Evolutionary conservation across 2,329 filamentous ascomycete genomes (phyloP).

Genomic region (Aspergillus pseudoterreus): DNA sequence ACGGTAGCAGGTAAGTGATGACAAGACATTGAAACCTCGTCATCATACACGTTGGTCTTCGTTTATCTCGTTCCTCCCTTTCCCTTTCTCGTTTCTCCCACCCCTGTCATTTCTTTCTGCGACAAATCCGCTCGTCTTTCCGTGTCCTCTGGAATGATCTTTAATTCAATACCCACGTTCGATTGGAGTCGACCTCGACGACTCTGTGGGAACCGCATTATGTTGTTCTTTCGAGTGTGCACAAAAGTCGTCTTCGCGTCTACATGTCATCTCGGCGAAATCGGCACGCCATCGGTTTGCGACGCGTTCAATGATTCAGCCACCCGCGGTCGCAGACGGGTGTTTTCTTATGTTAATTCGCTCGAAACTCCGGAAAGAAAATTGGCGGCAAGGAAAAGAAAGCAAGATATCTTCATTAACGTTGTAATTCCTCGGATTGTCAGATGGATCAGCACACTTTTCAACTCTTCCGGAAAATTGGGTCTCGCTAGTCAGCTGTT

Average conservation of each 20-base stretch:
- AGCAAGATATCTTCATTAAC: slow-evolving; percentile 33
- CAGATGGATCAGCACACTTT: slow-evolving; percentile 40
- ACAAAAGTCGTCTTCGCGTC: slow-evolving; percentile 33
- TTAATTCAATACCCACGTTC: slow-evolving; percentile 21
- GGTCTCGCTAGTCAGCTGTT: slow-evolving; percentile 38
- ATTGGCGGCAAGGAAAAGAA: slow-evolving; percentile 41
- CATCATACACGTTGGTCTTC: slow-evolving; percentile 18
- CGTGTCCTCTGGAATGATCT: slow-evolving; percentile 32
- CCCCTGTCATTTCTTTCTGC: slow-evolving; percentile 12
- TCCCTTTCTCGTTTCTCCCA: slow-evolving; percentile 2
- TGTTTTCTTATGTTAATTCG: slow-evolving; percentile 39
- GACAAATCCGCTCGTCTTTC: slow-evolving; percentile 20
- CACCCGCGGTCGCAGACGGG: slow-evolving; percentile 32
- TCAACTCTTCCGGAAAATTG: slow-evolving; percentile 32
- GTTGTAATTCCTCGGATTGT: slow-evolving; percentile 46
- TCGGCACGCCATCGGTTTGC: slow-evolving; percentile 32
- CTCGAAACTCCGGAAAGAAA: slow-evolving; percentile 36
- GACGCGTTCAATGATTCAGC: slow-evolving; percentile 32
- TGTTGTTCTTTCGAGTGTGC: slow-evolving; percentile 24
- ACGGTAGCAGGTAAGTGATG: slow-evolving; percentile 39
- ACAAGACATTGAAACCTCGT: slow-evolving; percentile 16
- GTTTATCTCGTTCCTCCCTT: slow-evolving; percentile 17
- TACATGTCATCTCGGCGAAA: slow-evolving; percentile 33
- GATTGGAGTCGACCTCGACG: slow-evolving; percentile 33
- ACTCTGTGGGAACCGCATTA: slow-evolving; percentile 35